phyloP scores from a whole-genome alignment of 163 green algal genomes.

The Scenedesmus sp. region DNA sequence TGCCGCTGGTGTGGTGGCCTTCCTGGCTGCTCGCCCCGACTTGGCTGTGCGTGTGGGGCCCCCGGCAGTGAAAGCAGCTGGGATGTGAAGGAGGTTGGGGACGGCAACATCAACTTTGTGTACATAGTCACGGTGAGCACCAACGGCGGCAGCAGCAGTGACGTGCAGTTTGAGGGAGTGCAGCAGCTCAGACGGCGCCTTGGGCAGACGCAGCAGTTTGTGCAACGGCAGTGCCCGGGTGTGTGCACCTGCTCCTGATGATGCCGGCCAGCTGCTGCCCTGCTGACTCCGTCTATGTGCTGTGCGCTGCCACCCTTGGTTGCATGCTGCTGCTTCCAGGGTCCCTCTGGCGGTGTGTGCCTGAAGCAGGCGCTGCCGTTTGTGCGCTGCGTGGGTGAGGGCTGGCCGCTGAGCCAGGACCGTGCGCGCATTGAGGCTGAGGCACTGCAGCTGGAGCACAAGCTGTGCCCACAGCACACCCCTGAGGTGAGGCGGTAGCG shows the following conservation, averaged over 20 bases:
- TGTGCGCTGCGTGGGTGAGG: constrained; percentile 92
- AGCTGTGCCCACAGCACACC: constrained; percentile 84
- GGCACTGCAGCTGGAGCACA: constrained; percentile 76
- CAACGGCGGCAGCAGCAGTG: neutral
- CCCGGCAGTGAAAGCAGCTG: constrained; percentile 56
- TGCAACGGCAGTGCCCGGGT: too few relatives aligned
- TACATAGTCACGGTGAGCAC: constrained; percentile 84
- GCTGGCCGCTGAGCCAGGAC: constrained; percentile 93
- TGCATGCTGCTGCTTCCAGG: constrained; percentile 59
- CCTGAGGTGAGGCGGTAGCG: constrained; percentile 61
- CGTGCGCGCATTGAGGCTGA: constrained; percentile 83
- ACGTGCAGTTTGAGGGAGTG: neutral
- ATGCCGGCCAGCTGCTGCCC: neutral
- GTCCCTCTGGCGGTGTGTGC: constrained; percentile 80
- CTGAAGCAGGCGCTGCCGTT: constrained; percentile 97
- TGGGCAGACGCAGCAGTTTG: neutral
- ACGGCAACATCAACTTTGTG: constrained; percentile 99
- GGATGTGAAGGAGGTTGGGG: constrained; percentile 67
- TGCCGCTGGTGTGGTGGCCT: constrained; percentile 72
- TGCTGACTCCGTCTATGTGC: neutral
- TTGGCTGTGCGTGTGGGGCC: constrained; percentile 59
- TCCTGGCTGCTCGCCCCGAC: constrained; percentile 66
- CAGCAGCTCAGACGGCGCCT: neutral
- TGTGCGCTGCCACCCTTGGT: neutral
- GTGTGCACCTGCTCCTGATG: neutral